A percentile compares a stretch with the other conserved stretches of the same genome.
Evolutionary conservation across 768 basidiomycete species (phyloP).

Genomic region (Tulasnella sp.): DNA sequence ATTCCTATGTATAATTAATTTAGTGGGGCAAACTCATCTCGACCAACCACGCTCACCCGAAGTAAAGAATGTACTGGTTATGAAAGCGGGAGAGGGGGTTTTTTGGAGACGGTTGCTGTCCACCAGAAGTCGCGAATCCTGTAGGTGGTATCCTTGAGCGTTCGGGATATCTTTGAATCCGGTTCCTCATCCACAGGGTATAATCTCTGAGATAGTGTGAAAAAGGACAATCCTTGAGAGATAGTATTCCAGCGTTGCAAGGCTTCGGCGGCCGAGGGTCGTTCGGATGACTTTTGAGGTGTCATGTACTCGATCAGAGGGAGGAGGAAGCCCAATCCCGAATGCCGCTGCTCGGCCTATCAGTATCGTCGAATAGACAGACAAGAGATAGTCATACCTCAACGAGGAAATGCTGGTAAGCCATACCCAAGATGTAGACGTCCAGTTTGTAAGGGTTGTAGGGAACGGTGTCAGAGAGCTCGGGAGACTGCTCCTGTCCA

Average conservation of each 20-base stretch:
- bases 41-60: background rate
- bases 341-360: background rate
- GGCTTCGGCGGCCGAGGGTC: conserved; percentile 5
- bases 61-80: background rate
- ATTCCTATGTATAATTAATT: background rate
- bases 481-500: conserved; percentile 16
- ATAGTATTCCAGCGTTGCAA: background rate
- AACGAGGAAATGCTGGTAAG: background rate
- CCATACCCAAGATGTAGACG: conserved; percentile 18
- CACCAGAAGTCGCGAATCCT: background rate
- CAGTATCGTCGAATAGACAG: background rate
- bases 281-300: background rate
- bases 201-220: background rate
- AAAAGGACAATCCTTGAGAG: background rate
- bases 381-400: background rate
- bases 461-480: background rate
- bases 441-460: conserved; percentile 19
- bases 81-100: background rate
- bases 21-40: background rate
- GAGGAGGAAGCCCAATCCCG: background rate
- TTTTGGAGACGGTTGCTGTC: background rate
- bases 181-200: background rate
- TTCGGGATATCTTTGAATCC: background rate
- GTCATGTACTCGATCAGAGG: conserved; percentile 19
- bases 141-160: background rate